A percentile compares a stretch with the other conserved stretches of the same genome.
Evolutionary conservation across 768 basidiomycete species (phyloP).

Genomic region (Asterophora lycoperdoides): DNA sequence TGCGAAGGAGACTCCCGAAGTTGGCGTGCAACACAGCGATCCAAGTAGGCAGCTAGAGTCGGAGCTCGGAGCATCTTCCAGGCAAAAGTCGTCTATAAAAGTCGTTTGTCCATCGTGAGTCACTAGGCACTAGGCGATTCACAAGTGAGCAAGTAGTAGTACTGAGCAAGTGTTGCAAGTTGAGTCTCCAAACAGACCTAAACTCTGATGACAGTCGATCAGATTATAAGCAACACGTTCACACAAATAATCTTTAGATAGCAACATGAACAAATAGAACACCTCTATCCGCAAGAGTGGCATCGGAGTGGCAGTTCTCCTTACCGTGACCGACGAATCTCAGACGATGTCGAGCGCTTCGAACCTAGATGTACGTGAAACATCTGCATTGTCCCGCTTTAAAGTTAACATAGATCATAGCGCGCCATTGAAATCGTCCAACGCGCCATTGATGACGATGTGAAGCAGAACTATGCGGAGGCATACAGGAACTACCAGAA

Average conservation of each 20-base stretch:
- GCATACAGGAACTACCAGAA: conserved; percentile 96
- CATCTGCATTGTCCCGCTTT: background rate
- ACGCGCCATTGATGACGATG: conserved; percentile 89
- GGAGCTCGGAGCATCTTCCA: too few relatives aligned
- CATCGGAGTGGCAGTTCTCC: background rate
- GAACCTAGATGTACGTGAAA: conserved; percentile 43
- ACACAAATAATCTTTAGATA: conserved; percentile 10
- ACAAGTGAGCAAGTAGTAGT: too few relatives aligned
- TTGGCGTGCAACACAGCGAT: too few relatives aligned
- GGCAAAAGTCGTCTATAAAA: too few relatives aligned
- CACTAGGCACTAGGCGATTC: too few relatives aligned
- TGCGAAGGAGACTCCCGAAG: too few relatives aligned
- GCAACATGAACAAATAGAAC: conserved; percentile 9
- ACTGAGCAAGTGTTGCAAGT: too few relatives aligned
- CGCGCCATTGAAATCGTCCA: conserved; percentile 87
- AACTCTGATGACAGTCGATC: too few relatives aligned
- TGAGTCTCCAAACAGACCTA: too few relatives aligned
- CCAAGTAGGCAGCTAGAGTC: too few relatives aligned
- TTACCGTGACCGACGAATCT: background rate
- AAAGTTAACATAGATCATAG: conserved; percentile 19
- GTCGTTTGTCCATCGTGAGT: too few relatives aligned
- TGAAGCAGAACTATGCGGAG: conserved; percentile 88
- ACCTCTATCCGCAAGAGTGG: background rate
- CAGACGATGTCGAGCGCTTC: conserved; percentile 42
- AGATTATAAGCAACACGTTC: too few relatives aligned